phyloP scores from a whole-genome alignment of 495 filamentous ascomycete genomes.

The Cladorrhinum samala region DNA sequence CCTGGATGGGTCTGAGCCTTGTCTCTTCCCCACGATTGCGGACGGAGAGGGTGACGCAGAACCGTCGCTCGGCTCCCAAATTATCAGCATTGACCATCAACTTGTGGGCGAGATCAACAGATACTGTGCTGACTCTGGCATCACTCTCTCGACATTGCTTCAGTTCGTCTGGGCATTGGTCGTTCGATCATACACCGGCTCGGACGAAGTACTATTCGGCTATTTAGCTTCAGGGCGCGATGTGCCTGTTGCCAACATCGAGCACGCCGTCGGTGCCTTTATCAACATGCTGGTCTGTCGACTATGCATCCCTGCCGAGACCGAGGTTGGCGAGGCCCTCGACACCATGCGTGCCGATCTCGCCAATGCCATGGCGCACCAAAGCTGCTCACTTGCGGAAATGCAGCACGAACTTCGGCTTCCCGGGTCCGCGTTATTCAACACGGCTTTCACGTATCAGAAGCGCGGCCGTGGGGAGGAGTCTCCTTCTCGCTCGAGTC shows the following conservation, averaged over 20 bases:
- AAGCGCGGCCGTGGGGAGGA: conserved; percentile 4
- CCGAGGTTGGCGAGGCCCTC: conserved; percentile 21
- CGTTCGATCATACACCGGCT: conserved; percentile 44
- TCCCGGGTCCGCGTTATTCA: conserved; percentile 21
- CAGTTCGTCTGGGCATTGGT: conserved; percentile 54
- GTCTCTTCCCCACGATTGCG: conserved; percentile 22
- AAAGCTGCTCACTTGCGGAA: conserved; percentile 36
- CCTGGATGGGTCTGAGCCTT: conserved; percentile 22
- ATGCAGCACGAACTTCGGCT: conserved; percentile 33
- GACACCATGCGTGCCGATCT: conserved; percentile 26
- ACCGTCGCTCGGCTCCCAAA: conserved; percentile 12
- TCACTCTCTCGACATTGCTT: conserved; percentile 15
- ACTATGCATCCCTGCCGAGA: conserved; percentile 6
- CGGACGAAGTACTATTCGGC: conserved; percentile 55
- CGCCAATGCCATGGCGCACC: conserved; percentile 31
- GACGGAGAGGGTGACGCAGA: conserved; percentile 6
- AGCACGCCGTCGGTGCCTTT: conserved; percentile 21
- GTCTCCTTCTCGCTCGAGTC: neutral
- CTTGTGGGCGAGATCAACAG: conserved; percentile 8
- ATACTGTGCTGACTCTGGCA: conserved; percentile 17
- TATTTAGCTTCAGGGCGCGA: conserved; percentile 22
- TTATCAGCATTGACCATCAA: conserved; percentile 6
- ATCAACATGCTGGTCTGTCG: conserved; percentile 26
- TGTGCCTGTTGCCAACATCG: conserved; percentile 16
- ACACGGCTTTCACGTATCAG: conserved; percentile 30